Evolutionary conservation across 2,329 filamentous ascomycete genomes (phyloP).

Genomic region (Colletotrichum sidae): DNA sequence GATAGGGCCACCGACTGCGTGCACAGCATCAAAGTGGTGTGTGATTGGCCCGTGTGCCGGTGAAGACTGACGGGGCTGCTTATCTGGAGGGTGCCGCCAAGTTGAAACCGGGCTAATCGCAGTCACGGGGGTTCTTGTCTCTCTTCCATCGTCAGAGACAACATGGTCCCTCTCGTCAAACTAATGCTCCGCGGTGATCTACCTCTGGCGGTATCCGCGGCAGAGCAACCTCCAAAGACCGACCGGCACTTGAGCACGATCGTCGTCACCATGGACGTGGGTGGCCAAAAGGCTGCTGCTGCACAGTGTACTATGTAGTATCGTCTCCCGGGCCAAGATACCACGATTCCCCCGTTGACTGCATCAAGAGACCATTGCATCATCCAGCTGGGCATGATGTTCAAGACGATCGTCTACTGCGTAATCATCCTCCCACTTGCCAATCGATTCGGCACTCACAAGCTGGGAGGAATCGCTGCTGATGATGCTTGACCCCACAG

Average conservation of each 20-base stretch:
- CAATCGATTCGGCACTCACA: too few species aligned
- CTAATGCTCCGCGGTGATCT: background rate
- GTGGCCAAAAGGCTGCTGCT: too few species aligned
- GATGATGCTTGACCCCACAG: too few species aligned
- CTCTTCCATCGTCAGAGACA: conserved; percentile 33
- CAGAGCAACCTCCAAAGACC: conserved; percentile 24
- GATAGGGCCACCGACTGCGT: too few species aligned
- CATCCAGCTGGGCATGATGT: too few species aligned
- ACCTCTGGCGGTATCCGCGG: conserved; percentile 24
- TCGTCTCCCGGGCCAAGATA: too few species aligned
- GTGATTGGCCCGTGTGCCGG: conserved; percentile 21
- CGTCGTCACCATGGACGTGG: background rate
- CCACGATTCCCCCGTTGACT: too few species aligned
- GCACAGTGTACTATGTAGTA: background rate
- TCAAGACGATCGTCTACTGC: too few species aligned
- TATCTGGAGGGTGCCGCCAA: conserved; percentile 30
- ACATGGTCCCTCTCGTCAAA: conserved; percentile 4
- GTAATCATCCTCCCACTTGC: too few species aligned
- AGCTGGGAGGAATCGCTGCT: too few species aligned
- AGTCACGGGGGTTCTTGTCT: conserved; percentile 37
- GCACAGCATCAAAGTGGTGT: too few species aligned
- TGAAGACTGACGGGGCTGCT: conserved; percentile 27
- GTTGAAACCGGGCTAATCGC: conserved; percentile 35
- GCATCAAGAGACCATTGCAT: too few species aligned
- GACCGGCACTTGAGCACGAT: conserved; percentile 22